Percentiles rank a stretch among this genome's conserved stretches.
These are phyloP conservation scores for Berkeleyomyces rouxiae DNA, from an alignment of 2,329 filamentous ascomycete genomes.

Conservation along the genomic window DNA sequence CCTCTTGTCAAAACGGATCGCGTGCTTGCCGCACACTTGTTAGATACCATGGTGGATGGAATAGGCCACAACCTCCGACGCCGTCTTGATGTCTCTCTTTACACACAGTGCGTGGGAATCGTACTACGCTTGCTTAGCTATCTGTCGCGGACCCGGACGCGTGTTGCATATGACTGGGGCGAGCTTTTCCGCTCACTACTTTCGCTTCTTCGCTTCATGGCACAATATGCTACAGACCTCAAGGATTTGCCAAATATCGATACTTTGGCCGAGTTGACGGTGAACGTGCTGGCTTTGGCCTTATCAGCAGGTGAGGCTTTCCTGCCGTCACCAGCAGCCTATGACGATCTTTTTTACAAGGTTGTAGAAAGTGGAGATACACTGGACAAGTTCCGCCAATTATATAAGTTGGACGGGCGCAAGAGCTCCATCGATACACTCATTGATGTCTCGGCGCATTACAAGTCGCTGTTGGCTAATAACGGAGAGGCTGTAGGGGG, in stretches of 20 bases:
- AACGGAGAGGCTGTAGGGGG: constrained; percentile 22
- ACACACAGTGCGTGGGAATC: constrained; percentile 66
- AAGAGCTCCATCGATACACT: constrained; percentile 69
- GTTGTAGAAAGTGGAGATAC: constrained; percentile 81
- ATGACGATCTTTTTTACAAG: constrained; percentile 98
- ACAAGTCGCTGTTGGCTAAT: constrained; percentile 62
- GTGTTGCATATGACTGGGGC: constrained; percentile 82
- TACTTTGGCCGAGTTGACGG: constrained; percentile 56
- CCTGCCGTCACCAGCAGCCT: constrained; percentile 68
- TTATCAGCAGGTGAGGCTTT: constrained; percentile 81
- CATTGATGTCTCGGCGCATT: constrained; percentile 69
- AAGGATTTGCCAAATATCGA: constrained; percentile 51
- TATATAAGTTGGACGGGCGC: constrained; percentile 45
- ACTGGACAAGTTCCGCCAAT: constrained; percentile 64
- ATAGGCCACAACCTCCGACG: constrained; percentile 79
- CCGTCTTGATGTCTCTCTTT: constrained; percentile 70
- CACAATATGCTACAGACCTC: constrained; percentile 68
- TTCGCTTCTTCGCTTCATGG: constrained; percentile 76
- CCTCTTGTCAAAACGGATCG: constrained; percentile 59
- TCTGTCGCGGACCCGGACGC: constrained; percentile 64
- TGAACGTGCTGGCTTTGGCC: constrained; percentile 69
- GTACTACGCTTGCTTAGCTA: constrained; percentile 71
- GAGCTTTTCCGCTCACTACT: constrained; percentile 85
- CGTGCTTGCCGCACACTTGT: constrained; percentile 54
- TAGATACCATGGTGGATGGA: constrained; percentile 79